Conservation (phyloP, 2,329 filamentous ascomycete species). For the Blumeria hordei region DNA sequence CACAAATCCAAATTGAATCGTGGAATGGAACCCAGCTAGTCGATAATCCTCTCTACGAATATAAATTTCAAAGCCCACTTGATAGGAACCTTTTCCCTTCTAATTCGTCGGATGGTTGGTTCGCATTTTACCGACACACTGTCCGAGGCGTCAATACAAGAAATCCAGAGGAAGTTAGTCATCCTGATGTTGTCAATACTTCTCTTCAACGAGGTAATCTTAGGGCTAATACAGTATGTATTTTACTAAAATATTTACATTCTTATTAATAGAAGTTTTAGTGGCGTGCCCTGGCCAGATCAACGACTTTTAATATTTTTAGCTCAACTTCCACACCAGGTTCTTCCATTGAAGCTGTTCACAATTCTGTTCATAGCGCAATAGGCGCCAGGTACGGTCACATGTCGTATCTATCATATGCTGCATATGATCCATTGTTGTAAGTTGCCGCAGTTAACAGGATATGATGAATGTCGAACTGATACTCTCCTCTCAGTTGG, state of each 20-base stretch:
- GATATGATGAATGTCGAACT: background rate
- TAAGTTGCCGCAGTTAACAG: constrained; percentile 10
- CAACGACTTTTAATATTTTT: constrained; percentile 18
- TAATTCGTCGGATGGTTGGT: constrained; percentile 13
- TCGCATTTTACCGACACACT: constrained; percentile 16
- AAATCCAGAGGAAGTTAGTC: constrained; percentile 6
- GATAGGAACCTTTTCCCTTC: constrained; percentile 17
- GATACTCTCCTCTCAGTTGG: constrained; percentile 16
- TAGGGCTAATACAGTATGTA: constrained; percentile 10
- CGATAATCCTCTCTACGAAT: constrained; percentile 28
- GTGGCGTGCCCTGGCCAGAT: constrained; percentile 16
- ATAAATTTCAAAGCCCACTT: constrained; percentile 20
- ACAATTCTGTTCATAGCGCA: constrained; percentile 20
- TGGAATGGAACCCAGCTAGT: constrained; percentile 11
- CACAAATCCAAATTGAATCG: constrained; percentile 14
- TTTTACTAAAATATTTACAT: background rate
- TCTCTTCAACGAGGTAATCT: constrained; percentile 5
- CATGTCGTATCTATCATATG: constrained; percentile 19
- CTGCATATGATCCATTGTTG: constrained; percentile 25
- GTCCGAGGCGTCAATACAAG: constrained; percentile 6
- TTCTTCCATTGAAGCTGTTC: constrained; percentile 21
- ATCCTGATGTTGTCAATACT: constrained; percentile 12
- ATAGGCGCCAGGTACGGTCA: constrained; percentile 17
- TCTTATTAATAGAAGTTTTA: background rate
- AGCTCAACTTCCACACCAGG: constrained; percentile 17